Conservation (phyloP, 164 flowering plant genomes). For the Dillenia turbinata region DNA sequence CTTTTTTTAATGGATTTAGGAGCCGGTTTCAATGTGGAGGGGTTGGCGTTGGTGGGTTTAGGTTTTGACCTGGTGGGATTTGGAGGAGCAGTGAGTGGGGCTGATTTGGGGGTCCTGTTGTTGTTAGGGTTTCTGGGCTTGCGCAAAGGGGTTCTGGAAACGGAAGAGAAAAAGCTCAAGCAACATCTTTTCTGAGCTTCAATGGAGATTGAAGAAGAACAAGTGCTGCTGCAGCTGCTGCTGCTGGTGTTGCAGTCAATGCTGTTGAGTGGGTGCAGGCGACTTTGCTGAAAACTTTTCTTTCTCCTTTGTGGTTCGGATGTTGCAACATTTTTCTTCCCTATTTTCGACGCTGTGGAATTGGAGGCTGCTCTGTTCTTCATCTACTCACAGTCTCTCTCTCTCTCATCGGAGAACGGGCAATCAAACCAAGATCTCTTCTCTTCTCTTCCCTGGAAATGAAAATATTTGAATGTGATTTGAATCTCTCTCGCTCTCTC, state of each 20-base stretch:
- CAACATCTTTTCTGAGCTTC: conserved; percentile 52
- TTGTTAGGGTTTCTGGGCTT: conserved; percentile 14
- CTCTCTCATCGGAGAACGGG: background rate
- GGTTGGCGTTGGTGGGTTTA: conserved; percentile 16
- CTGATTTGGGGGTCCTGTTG: conserved; percentile 42
- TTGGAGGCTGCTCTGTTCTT: background rate
- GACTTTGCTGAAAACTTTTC: conserved; percentile 10
- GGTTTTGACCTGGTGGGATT: conserved; percentile 13
- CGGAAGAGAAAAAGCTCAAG: conserved; percentile 44
- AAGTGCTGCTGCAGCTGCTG: conserved; percentile 13
- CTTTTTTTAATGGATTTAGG: no score
- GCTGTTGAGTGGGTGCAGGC: conserved; percentile 39
- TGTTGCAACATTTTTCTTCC: conserved; percentile 9
- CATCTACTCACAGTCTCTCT: conserved; percentile 1
- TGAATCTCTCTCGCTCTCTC: conserved; percentile 11
- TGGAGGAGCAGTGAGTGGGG: conserved; percentile 18
- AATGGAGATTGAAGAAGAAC: conserved; percentile 24
- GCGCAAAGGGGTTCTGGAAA: conserved; percentile 16
- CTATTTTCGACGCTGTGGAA: conserved; percentile 8
- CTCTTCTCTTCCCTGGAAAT: no score
- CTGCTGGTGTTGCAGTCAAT: conserved; percentile 27
- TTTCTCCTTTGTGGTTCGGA: conserved; percentile 4
- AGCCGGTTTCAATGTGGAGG: conserved; percentile 1
- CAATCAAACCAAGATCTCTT: no score
- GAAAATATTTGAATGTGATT: no score